Evolutionary conservation across 2,329 filamentous ascomycete genomes (phyloP).

Genomic region (Pseudogymnoascus sp.): DNA sequence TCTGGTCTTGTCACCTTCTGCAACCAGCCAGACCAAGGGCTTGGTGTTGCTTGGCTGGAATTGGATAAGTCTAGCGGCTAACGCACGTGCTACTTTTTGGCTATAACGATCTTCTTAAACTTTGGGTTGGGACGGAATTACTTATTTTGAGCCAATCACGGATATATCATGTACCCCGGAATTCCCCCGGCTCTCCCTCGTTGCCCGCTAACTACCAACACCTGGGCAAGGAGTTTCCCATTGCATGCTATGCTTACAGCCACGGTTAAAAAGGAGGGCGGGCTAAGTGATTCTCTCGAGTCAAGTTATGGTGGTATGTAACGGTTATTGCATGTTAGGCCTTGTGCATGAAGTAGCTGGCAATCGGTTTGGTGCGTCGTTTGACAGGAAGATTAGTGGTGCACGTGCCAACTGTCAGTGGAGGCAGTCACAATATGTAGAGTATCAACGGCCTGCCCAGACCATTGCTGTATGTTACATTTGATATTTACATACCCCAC

Average conservation of each 20-base stretch:
- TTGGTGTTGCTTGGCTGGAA: not conserved
- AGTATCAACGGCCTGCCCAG: not conserved
- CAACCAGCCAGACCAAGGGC: constrained; percentile 1
- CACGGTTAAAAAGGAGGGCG: not conserved
- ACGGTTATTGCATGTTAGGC: not conserved
- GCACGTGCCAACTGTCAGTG: not conserved
- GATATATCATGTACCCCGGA: not conserved
- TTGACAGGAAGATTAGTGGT: not conserved
- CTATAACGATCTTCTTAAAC: not conserved
- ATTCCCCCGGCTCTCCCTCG: not conserved
- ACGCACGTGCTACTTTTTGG: not conserved
- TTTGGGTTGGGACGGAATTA: not conserved
- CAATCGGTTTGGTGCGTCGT: not conserved
- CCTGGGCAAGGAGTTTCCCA: not conserved
- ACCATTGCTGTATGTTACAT: not conserved
- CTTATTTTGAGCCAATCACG: not conserved
- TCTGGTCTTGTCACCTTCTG: constrained; percentile 3
- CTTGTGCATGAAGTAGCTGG: not conserved
- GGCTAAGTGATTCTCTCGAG: not conserved
- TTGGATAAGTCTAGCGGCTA: not conserved
- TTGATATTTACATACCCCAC: not conserved
- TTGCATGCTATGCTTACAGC: not conserved
- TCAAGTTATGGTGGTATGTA: not conserved
- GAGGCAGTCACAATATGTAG: not conserved
- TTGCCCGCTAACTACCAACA: not conserved